phyloP scores from a whole-genome alignment of 2,329 filamentous ascomycete species.

The Penicillium sp. region DNA sequence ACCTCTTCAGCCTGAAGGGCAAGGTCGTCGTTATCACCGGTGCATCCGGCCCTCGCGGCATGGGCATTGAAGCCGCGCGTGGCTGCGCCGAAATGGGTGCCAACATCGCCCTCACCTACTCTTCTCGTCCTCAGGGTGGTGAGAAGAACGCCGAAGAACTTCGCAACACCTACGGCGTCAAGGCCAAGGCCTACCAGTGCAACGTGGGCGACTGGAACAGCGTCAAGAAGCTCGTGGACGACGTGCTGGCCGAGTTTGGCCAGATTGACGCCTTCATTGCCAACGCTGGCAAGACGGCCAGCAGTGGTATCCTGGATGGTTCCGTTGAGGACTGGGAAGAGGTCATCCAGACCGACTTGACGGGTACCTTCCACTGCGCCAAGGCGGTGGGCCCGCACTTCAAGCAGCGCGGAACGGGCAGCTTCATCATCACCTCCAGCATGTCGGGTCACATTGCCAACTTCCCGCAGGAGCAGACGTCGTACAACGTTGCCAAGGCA shows the following conservation, averaged over 20 bases:
- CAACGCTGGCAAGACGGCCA: constrained; percentile 63
- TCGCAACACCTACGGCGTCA: constrained; percentile 52
- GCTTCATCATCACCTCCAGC: constrained; percentile 58
- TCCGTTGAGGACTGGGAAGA: constrained; percentile 63
- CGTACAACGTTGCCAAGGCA: constrained; percentile 58
- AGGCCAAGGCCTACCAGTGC: constrained; percentile 60
- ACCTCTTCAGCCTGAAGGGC: too few relatives aligned
- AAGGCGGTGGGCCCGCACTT: constrained; percentile 78
- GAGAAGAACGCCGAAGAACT: constrained; percentile 60
- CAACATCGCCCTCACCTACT: constrained; percentile 59
- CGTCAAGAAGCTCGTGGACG: constrained; percentile 49
- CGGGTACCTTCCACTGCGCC: constrained; percentile 75
- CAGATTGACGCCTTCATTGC: constrained; percentile 60
- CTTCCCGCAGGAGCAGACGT: constrained; percentile 56
- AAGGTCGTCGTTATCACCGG: constrained; percentile 45
- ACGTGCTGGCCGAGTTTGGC: constrained; percentile 61
- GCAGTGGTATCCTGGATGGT: constrained; percentile 60
- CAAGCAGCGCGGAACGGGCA: constrained; percentile 56
- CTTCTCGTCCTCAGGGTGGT: constrained; percentile 52
- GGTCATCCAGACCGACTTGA: constrained; percentile 78
- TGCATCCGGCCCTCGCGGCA: constrained; percentile 54
- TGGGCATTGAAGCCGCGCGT: constrained; percentile 59
- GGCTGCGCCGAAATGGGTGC: constrained; percentile 58
- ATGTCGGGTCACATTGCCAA: constrained; percentile 52
- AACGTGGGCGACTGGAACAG: constrained; percentile 50